Percentiles rank a stretch among this genome's conserved stretches.
Conservation (phyloP, 1,284 basidiomycete species). For the Vanrija sp. region DNA sequence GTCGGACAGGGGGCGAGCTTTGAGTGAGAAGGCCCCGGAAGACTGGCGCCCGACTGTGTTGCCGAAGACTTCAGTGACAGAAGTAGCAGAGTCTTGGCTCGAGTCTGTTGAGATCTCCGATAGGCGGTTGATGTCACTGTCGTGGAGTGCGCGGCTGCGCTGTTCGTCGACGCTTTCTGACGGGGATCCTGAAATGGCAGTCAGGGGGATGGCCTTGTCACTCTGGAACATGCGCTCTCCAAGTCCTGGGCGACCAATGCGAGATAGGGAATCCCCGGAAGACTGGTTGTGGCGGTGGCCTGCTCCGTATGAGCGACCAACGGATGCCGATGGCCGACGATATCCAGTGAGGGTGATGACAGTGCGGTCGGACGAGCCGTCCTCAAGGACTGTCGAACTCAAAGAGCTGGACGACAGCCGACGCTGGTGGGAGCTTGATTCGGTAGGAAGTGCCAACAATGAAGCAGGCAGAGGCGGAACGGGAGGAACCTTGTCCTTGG, state of each 20-base stretch:
- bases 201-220: conserved; percentile 49
- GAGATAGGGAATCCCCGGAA: conserved; percentile 59
- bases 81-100: conserved; percentile 10
- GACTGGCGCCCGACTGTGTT: neutral
- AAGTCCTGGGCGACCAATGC: conserved; percentile 65
- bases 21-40: conserved; percentile 24
- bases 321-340: conserved; percentile 54
- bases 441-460: conserved; percentile 47
- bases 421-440: neutral
- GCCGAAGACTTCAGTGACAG: conserved; percentile 53
- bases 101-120: conserved; percentile 11
- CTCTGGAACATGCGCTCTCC: conserved; percentile 84
- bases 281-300: conserved; percentile 61
- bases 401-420: neutral
- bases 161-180: conserved; percentile 16
- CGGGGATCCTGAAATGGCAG: neutral
- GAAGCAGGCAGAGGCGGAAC: conserved; percentile 45
- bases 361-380: neutral
- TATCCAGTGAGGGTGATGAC: conserved; percentile 15
- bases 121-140: conserved; percentile 7
- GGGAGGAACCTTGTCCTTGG: conserved; percentile 2
- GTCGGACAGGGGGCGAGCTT: conserved; percentile 27
- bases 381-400: conserved; percentile 27
- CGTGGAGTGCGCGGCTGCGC: neutral
- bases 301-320: conserved; percentile 61